These are phyloP conservation scores for Saccharomyces paradoxus DNA, from an alignment of 805 yeast genomes.

Conservation along the genomic window DNA sequence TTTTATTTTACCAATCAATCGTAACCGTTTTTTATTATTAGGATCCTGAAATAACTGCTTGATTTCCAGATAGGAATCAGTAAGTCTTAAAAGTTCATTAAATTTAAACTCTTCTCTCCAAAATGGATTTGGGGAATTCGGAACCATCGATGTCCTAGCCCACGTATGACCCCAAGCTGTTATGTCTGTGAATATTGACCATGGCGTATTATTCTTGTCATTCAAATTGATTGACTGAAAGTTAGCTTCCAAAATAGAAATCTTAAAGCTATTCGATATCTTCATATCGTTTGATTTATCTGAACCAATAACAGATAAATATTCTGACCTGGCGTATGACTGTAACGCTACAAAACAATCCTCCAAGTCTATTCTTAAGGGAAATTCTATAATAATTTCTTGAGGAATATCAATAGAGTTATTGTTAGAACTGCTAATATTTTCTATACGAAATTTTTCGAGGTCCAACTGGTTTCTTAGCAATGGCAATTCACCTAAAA, in stretches of 20 bases:
- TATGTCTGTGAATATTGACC: conserved; percentile 56
- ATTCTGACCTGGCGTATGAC: conserved; percentile 53
- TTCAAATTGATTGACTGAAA: conserved; percentile 20
- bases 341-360: conserved; percentile 68
- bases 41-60: conserved; percentile 29
- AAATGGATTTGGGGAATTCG: conserved; percentile 47
- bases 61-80: conserved; percentile 42
- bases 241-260: conserved; percentile 61
- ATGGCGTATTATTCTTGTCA: conserved; percentile 3
- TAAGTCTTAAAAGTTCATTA: conserved; percentile 47
- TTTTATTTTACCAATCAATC: conserved; percentile 42
- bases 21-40: conserved; percentile 4
- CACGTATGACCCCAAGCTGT: conserved; percentile 65
- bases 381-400: conserved; percentile 45
- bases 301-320: conserved; percentile 19
- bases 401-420: conserved; percentile 28
- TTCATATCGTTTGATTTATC: conserved; percentile 37
- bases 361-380: conserved; percentile 60
- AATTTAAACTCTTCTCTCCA: conserved; percentile 75
- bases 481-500: conserved; percentile 47
- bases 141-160: conserved; percentile 67
- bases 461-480: conserved; percentile 34
- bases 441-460: not conserved
- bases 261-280: conserved; percentile 42
- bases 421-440: conserved; percentile 1